Evolutionary conservation across 495 filamentous ascomycete species (phyloP).

Genomic region (Neurospora intermedia): DNA sequence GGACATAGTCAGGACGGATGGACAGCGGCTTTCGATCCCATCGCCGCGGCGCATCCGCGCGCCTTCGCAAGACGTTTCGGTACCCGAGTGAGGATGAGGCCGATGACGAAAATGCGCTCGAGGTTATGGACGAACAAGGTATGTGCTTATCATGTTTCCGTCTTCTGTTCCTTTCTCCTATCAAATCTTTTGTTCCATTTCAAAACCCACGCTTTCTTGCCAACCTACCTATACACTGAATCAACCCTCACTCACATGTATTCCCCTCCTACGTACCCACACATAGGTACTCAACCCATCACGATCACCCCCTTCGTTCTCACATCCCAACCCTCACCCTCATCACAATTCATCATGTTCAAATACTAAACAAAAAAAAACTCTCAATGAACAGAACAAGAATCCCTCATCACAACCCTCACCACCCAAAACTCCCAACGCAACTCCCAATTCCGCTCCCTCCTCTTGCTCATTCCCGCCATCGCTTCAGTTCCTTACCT

Average conservation of each 20-base stretch:
- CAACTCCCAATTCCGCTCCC: conserved; percentile 46
- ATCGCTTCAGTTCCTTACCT: conserved; percentile 43
- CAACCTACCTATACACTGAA: conserved; percentile 49
- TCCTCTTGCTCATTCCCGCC: conserved; percentile 49
- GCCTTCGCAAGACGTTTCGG: conserved; percentile 52
- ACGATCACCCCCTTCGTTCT: neutral
- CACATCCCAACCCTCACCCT: neutral
- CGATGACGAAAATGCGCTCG: conserved; percentile 17
- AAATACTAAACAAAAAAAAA: too few species aligned
- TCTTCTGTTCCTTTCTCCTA: too few species aligned
- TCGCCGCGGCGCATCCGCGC: conserved; percentile 16
- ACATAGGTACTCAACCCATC: too few species aligned
- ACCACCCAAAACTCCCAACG: conserved; percentile 43
- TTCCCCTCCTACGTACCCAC: too few species aligned
- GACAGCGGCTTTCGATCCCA: neutral
- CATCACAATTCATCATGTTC: neutral
- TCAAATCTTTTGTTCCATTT: too few species aligned
- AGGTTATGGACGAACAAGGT: conserved; percentile 58
- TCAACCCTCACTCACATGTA: conserved; percentile 9
- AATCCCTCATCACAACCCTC: conserved; percentile 51
- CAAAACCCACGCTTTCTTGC: neutral
- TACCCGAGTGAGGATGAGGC: conserved; percentile 46
- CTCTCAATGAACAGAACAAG: conserved; percentile 47
- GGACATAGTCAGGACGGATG: neutral
- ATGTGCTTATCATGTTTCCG: neutral